phyloP scores from a whole-genome alignment of 441 rosid genomes.

The Aleurites moluccanus region DNA sequence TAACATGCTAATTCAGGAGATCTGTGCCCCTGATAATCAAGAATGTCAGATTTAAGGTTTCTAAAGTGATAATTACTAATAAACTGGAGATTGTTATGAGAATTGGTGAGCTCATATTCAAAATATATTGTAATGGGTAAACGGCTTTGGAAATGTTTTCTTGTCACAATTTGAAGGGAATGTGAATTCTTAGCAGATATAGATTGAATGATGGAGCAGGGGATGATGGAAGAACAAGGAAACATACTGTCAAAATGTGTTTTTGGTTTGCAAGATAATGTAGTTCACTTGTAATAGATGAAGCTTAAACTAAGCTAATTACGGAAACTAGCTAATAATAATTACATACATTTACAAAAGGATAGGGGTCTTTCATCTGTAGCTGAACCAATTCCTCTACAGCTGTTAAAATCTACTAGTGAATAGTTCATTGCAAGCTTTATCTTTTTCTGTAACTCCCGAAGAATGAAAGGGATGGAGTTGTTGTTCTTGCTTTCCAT shows the following conservation, averaged over 20 bases:
- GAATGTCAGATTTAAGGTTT: constrained; percentile 4
- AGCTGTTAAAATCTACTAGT: neutral
- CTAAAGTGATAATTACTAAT: neutral
- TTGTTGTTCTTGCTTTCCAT: neutral
- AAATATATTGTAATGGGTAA: neutral
- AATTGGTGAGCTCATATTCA: neutral
- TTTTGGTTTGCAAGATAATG: neutral
- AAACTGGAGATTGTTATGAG: neutral
- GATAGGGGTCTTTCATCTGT: too few species aligned
- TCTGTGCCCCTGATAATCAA: neutral
- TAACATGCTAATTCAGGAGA: neutral
- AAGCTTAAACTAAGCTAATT: too few species aligned
- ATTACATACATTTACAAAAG: too few species aligned
- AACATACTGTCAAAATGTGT: too few species aligned
- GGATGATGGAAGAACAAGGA: neutral
- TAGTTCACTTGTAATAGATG: too few species aligned
- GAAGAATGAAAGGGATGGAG: neutral
- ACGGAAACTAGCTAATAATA: too few species aligned
- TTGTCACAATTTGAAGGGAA: neutral
- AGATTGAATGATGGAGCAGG: neutral
- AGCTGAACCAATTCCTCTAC: neutral
- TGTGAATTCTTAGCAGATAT: constrained; percentile 1
- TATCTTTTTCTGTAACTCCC: neutral
- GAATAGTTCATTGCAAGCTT: neutral
- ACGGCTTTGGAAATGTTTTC: neutral